phyloP scores from a whole-genome alignment of 179 eudicot genomes.

The Beta macrorhiza region DNA sequence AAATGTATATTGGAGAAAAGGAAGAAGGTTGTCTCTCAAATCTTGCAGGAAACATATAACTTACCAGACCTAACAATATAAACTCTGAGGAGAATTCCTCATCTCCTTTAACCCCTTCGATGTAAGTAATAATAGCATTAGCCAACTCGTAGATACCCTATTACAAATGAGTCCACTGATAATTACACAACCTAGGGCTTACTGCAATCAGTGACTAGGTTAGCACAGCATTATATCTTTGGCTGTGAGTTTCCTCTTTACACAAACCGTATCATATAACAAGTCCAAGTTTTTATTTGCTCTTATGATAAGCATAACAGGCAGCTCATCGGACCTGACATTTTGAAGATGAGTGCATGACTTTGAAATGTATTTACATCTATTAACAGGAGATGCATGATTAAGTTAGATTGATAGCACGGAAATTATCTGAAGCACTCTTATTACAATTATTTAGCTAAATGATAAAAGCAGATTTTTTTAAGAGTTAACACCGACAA shows the following conservation, averaged over 20 bases:
- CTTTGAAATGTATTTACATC: background rate
- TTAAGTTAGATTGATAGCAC: background rate
- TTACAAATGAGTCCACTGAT: background rate
- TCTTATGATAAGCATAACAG: background rate
- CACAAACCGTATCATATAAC: conserved; percentile 1
- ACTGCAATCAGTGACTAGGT: background rate
- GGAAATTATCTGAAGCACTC: background rate
- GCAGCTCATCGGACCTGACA: background rate
- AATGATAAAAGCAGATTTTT: background rate
- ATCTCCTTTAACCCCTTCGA: background rate
- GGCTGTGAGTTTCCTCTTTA: background rate
- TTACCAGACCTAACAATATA: background rate
- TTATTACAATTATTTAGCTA: background rate
- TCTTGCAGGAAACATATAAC: background rate
- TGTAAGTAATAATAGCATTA: conserved; percentile 1
- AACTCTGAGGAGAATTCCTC: background rate
- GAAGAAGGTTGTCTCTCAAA: background rate
- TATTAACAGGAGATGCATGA: background rate
- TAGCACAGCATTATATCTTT: background rate
- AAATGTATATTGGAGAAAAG: background rate
- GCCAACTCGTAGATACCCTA: background rate
- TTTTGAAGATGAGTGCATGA: background rate
- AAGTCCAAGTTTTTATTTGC: background rate
- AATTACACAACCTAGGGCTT: background rate
- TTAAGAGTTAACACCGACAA: background rate